Conservation (phyloP, 176 grass and related monocot species). For the Oryza rufipogon region DNA sequence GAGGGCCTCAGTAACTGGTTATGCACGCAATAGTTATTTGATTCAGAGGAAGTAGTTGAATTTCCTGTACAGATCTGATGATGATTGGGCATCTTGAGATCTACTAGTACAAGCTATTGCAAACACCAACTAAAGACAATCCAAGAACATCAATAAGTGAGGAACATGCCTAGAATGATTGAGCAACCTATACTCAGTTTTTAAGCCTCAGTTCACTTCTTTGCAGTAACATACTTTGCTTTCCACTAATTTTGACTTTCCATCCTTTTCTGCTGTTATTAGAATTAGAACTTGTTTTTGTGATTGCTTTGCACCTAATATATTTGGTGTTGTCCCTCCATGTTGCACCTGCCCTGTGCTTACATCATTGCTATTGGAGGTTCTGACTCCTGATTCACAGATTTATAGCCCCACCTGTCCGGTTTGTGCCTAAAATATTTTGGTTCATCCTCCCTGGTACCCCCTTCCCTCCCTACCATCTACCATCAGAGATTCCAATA, state of each 20-base stretch:
- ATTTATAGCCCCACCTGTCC: slow-evolving; percentile 2
- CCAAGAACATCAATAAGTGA: background rate
- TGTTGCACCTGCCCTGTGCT: slow-evolving; percentile 11
- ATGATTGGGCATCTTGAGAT: slow-evolving; percentile 21
- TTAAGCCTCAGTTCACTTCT: slow-evolving; percentile 12
- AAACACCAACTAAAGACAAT: background rate
- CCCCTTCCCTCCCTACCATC: slow-evolving; percentile 12
- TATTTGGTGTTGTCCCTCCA: slow-evolving; percentile 18
- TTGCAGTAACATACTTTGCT: background rate
- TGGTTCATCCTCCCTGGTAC: slow-evolving; percentile 21
- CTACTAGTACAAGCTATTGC: slow-evolving; percentile 13
- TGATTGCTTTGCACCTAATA: slow-evolving; percentile 33
- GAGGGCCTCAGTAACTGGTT: background rate
- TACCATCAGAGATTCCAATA: slow-evolving; percentile 18
- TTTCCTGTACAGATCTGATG: background rate
- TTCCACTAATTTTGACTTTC: slow-evolving; percentile 11
- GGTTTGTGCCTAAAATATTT: slow-evolving; percentile 35
- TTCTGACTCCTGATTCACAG: slow-evolving; percentile 30
- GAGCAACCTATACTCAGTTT: background rate
- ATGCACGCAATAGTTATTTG: background rate
- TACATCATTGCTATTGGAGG: slow-evolving; percentile 40
- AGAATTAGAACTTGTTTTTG: slow-evolving; percentile 28
- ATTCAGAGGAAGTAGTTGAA: background rate
- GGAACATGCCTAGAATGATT: slow-evolving; percentile 19
- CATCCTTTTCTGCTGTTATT: slow-evolving; percentile 24